These are phyloP conservation scores for Plenodomus tracheiphilus DNA, from an alignment of 2,329 filamentous ascomycete species.

Conservation along the genomic window DNA sequence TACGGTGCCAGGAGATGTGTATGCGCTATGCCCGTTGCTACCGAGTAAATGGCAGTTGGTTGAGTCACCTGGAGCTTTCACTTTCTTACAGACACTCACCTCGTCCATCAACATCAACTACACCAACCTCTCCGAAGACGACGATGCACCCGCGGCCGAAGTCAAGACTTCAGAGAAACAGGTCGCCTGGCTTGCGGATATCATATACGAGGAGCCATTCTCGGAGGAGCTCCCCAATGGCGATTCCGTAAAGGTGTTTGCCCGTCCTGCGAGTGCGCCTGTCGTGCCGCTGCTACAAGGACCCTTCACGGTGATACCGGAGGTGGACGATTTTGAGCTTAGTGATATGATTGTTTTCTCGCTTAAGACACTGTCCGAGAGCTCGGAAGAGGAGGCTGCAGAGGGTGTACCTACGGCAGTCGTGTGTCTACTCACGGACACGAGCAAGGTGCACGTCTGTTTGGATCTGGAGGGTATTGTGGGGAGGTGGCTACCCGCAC, in stretches of 20 bases:
- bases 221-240: slow-evolving; percentile 47
- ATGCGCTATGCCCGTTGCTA: slow-evolving; percentile 87
- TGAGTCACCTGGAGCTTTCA: slow-evolving; percentile 52
- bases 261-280: slow-evolving; percentile 57
- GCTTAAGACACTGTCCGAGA: slow-evolving; percentile 52
- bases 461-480: slow-evolving; percentile 65
- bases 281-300: slow-evolving; percentile 64
- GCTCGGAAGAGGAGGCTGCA: slow-evolving; percentile 53
- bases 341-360: slow-evolving; percentile 64
- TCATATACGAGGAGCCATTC: slow-evolving; percentile 54
- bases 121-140: slow-evolving; percentile 31
- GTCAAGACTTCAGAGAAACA: slow-evolving; percentile 56
- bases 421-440: slow-evolving; percentile 60
- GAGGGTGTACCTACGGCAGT: slow-evolving; percentile 60
- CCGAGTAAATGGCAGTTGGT: slow-evolving; percentile 78
- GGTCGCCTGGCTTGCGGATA: slow-evolving; percentile 59
- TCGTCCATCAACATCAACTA: slow-evolving; percentile 77
- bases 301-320: slow-evolving; percentile 59
- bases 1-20: slow-evolving; percentile 92
- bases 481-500: slow-evolving; percentile 63
- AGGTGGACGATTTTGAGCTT: slow-evolving; percentile 59
- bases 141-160: slow-evolving; percentile 48
- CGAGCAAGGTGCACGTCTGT: slow-evolving; percentile 61
- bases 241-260: slow-evolving; percentile 56
- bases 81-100: slow-evolving; percentile 78